These are phyloP conservation scores for Aspergillus luchuensis DNA, from an alignment of 2,329 filamentous ascomycete genomes.

Conservation along the genomic window DNA sequence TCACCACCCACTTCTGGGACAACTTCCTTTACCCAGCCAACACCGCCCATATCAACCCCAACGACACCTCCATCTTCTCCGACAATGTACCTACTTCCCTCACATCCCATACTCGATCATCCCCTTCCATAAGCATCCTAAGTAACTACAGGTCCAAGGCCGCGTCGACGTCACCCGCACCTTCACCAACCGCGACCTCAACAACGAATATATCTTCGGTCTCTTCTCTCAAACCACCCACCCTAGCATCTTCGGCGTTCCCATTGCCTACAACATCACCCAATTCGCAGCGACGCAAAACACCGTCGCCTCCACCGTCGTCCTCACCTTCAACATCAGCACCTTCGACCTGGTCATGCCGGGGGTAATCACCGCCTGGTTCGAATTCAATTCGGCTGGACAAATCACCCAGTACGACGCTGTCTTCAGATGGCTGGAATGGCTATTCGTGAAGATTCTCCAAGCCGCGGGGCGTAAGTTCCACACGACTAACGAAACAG, in stretches of 20 bases:
- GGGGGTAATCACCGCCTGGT: constrained; percentile 19
- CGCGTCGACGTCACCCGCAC: constrained; percentile 31
- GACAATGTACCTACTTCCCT: constrained; percentile 18
- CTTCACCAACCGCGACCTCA: constrained; percentile 29
- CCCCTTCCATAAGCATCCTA: background rate
- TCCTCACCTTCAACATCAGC: constrained; percentile 29
- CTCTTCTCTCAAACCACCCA: constrained; percentile 25
- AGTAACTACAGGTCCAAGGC: constrained; percentile 26
- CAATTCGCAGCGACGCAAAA: constrained; percentile 28
- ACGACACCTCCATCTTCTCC: constrained; percentile 25
- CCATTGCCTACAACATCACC: constrained; percentile 29
- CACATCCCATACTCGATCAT: rapidly evolving
- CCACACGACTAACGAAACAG: constrained; percentile 17
- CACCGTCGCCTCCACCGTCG: constrained; percentile 23
- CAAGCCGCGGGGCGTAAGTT: constrained; percentile 18
- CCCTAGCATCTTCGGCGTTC: constrained; percentile 25
- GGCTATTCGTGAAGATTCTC: constrained; percentile 10
- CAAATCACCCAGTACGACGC: constrained; percentile 25
- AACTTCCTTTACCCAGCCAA: constrained; percentile 30
- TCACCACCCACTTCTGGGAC: constrained; percentile 29
- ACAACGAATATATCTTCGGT: constrained; percentile 33
- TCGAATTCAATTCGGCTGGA: constrained; percentile 10
- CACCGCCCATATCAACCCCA: constrained; percentile 24
- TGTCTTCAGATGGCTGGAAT: constrained; percentile 24
- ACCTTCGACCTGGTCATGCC: constrained; percentile 24